Base-by-base conservation (phyloP, 148 eudicot species). In the Simmondsia chinensis region DNA sequence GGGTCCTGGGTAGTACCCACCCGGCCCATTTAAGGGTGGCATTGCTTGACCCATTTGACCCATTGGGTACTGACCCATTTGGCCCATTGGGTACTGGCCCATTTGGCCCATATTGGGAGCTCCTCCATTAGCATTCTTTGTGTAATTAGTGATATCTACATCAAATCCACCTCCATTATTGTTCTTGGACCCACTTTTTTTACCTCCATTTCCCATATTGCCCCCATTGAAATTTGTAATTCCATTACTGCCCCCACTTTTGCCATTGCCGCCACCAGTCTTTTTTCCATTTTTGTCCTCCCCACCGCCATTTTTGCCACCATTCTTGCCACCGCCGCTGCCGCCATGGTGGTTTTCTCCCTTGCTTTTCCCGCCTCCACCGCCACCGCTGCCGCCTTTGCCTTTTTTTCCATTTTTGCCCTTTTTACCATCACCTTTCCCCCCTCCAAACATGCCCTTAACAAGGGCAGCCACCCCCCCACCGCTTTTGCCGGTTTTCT, bases 51-150 rank as follows among this genome's bases (percentile, higher is more conserved):
- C n/a, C n/a, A n/a, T n/a, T n/a, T n/a, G n/a, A n/a, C n/a, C n/a
- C n/a, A n/a, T n/a, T n/a, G n/a, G n/a, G n/a, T n/a, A n/a, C n/a
- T n/a, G n/a, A n/a, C n/a, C n/a, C n/a, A n/a, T n/a, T n/a, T n/a
- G n/a, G n/a, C n/a, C n/a, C n/a, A n/a, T n/a, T n/a, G n/a, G n/a
- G n/a, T n/a, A n/a, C n/a, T n/a, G n/a, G n/a, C n/a, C 66, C 79
- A 56, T 59, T 20, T 59, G 74, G 17, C 71, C 67, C 69, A 64
- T 59, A 6, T 30, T 23, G 10, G 56, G 52, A 43, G 33, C 20
- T 9, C 33, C 56, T 21, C 63, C 39, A 17, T 66, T 63, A 19
- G 71, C 78, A 6, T 39, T 47, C 0, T 52, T 58, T 12, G 32
- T 20, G 19, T 41, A 42, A 23, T 54, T 68, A 54, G 24, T 18